These are phyloP conservation scores for Asterionellopsis glacialis DNA, from an alignment of 108 stramenopile genomes.

Conservation along the genomic window DNA sequence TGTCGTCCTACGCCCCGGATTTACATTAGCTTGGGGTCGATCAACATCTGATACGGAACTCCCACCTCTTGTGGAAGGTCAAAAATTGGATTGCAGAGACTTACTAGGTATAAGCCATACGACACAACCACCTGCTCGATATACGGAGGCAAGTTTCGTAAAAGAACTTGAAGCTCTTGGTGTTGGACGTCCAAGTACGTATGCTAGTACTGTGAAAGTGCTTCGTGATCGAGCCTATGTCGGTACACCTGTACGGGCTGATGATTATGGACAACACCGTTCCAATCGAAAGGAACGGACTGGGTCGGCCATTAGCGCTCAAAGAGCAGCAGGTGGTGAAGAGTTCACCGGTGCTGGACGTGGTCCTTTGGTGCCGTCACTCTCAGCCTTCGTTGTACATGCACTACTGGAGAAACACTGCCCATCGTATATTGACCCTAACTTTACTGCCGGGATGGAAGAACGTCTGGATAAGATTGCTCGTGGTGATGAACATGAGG, in stretches of 20 bases:
- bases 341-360: constrained; percentile 33
- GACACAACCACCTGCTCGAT: constrained; percentile 61
- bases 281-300: constrained; percentile 12
- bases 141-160: constrained; percentile 71
- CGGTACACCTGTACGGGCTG: constrained; percentile 30
- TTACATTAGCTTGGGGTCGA: constrained; percentile 23
- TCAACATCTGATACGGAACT: constrained; percentile 11
- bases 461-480: constrained; percentile 50
- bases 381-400: constrained; percentile 65
- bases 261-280: constrained; percentile 7
- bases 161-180: constrained; percentile 71
- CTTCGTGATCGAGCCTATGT: constrained; percentile 65
- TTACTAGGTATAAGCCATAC: constrained; percentile 18
- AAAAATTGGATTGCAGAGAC: constrained; percentile 21
- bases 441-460: constrained; percentile 74
- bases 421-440: constrained; percentile 60
- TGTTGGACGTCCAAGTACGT: constrained; percentile 80
- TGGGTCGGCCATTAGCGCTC: constrained; percentile 34
- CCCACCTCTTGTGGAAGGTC: constrained; percentile 39
- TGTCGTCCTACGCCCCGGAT: constrained; percentile 50
- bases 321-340: constrained; percentile 49
- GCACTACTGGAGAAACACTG: constrained; percentile 56
- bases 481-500: constrained; percentile 29
- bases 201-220: constrained; percentile 59
- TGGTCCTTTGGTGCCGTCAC: constrained; percentile 56